phyloP scores from a whole-genome alignment of 108 stramenopile species.

The Pseudonitzschia delicatissima region DNA sequence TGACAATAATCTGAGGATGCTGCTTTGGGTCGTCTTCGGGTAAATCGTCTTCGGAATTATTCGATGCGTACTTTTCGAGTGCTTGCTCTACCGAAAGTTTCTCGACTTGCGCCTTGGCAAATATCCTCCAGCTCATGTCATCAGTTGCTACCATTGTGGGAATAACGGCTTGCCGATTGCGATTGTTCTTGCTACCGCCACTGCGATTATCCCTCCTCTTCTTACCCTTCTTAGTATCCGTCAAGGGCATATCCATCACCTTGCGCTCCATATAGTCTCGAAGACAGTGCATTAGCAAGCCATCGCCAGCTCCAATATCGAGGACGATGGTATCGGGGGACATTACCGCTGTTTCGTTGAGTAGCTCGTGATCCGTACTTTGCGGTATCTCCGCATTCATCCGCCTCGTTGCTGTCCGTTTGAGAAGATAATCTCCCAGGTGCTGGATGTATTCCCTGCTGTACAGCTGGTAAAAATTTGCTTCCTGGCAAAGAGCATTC shows the following conservation, averaged over 20 bases:
- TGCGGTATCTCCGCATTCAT: not conserved
- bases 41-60: not conserved
- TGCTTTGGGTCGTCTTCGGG: not conserved
- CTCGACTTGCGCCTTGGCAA: slow-evolving; percentile 56
- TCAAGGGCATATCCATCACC: slow-evolving; percentile 9
- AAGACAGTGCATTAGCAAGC: slow-evolving; percentile 60
- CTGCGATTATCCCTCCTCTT: slow-evolving; percentile 7
- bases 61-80: slow-evolving; percentile 50
- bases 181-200: not conserved
- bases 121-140: slow-evolving; percentile 72
- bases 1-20: slow-evolving; percentile 47
- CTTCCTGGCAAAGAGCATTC: slow-evolving; percentile 75
- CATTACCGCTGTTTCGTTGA: not conserved
- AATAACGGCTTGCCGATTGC: not conserved
- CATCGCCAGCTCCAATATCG: slow-evolving; percentile 87
- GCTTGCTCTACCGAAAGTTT: slow-evolving; percentile 47
- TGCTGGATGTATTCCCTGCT: slow-evolving; percentile 67
- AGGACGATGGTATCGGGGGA: slow-evolving; percentile 46
- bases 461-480: slow-evolving; percentile 77
- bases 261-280: slow-evolving; percentile 45
- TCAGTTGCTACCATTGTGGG: slow-evolving; percentile 69
- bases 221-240: slow-evolving; percentile 15
- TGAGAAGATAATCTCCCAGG: slow-evolving; percentile 64
- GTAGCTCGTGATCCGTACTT: too few species aligned
- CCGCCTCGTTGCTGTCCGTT: slow-evolving; percentile 22